Conservation (phyloP, 75 land plant species). For the Sequoia sempervirens region DNA sequence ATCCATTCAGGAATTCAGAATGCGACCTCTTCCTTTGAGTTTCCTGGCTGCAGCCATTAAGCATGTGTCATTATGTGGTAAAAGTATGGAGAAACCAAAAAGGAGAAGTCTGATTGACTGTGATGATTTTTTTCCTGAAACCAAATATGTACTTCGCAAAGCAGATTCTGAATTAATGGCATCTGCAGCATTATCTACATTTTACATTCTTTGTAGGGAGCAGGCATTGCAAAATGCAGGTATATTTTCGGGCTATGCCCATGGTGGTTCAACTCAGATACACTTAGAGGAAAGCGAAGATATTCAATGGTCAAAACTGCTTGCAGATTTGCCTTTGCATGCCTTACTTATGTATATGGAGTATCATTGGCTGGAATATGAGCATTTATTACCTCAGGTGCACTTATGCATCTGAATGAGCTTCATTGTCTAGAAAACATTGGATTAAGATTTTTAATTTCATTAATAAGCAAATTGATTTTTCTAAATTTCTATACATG, state of each 20-base stretch:
- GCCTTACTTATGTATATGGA: constrained; percentile 38
- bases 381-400: constrained; percentile 44
- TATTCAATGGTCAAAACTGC: constrained; percentile 28
- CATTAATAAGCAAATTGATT: not conserved
- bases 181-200: constrained; percentile 23
- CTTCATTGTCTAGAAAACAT: not conserved
- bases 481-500: not conserved
- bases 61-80: not conserved
- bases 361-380: constrained; percentile 32
- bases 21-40: constrained; percentile 32
- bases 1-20: constrained; percentile 23
- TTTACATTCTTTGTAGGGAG: constrained; percentile 42
- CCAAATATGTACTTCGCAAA: not conserved
- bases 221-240: constrained; percentile 28
- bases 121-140: constrained; percentile 3
- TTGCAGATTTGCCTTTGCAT: constrained; percentile 27
- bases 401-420: not conserved
- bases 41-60: constrained; percentile 22
- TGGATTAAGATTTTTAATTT: not conserved
- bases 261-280: not conserved
- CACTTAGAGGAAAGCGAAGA: constrained; percentile 10
- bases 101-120: not conserved
- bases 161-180: constrained; percentile 21
- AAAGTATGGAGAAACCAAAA: not conserved
- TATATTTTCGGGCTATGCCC: constrained; percentile 1